phyloP scores from a whole-genome alignment of 306 rosid genomes.

The Lithocarpus polystachyus region DNA sequence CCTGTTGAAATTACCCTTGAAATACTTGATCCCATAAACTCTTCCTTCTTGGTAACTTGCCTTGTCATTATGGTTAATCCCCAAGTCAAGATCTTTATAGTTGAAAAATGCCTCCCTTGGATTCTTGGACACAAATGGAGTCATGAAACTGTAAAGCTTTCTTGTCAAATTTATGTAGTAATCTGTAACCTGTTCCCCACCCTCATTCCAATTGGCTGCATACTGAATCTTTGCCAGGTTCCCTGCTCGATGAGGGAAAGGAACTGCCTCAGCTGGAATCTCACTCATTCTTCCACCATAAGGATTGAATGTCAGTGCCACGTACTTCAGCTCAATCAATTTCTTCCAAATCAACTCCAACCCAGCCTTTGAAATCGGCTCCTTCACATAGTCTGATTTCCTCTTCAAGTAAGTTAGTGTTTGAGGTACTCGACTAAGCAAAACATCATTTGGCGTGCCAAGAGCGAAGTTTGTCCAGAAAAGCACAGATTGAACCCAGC shows the following conservation, averaged over 20 bases:
- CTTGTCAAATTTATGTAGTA: background rate
- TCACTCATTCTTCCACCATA: constrained; percentile 52
- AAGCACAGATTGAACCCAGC: constrained; percentile 48
- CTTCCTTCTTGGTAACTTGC: constrained; percentile 12
- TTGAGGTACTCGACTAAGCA: constrained; percentile 40
- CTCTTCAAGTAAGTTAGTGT: constrained; percentile 38
- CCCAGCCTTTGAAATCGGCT: constrained; percentile 26
- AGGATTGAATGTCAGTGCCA: constrained; percentile 38
- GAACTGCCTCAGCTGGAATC: no score
- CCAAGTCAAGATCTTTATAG: constrained; percentile 22
- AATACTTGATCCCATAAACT: constrained; percentile 13
- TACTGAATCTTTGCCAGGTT: constrained; percentile 9
- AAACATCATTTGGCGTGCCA: constrained; percentile 26
- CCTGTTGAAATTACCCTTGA: constrained; percentile 14
- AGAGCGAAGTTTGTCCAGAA: constrained; percentile 41
- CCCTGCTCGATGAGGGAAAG: background rate
- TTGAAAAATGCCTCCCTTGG: constrained; percentile 8
- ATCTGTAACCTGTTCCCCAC: background rate
- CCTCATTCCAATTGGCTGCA: constrained; percentile 6
- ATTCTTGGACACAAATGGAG: constrained; percentile 13
- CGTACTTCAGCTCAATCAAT: constrained; percentile 44
- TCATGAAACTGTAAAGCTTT: constrained; percentile 10
- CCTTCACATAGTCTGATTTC: constrained; percentile 37
- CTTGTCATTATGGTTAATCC: constrained; percentile 5
- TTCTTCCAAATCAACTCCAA: constrained; percentile 49